Base-by-base conservation (phyloP, 441 rosid genomes). In the Biscutella laevigata region DNA sequence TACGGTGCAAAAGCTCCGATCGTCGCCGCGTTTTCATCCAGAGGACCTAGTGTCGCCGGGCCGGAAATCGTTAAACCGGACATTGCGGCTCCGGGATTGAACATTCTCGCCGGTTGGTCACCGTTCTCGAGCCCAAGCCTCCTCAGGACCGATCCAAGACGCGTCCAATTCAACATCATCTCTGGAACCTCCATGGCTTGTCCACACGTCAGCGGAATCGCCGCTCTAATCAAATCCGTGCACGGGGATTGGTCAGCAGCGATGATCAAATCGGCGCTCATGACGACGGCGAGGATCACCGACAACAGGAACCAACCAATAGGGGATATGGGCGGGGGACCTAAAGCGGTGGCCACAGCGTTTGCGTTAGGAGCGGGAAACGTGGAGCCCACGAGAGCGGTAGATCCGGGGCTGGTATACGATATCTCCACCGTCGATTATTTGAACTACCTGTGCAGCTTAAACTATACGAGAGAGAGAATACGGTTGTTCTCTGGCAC, bases 121-220 rank as follows among this genome's bases (percentile, higher is more conserved):
- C 70, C 80, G 1, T 35, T 20, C 24, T 30, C 53, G 13, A 64
- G 74, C 57, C 83, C 82, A 4, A 74, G 71, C 8, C 41, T 38
- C 16, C 62, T 75, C 9, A 48, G 24, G 16, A 61, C 44, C 1
- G 89, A 82, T 33, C 59, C 70, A 19, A 71, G 89, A 49, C 63
- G 78, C 0, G 80, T 77, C 17, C 8, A 41, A 2, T 83, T 77
- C 77, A 80, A 77, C 51, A 69, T 83, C 12, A 34, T 73, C n/a
- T 80, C 86, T 0, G 90, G 86, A 32, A 83, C 86, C 1, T 83
- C 86, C 7, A 83, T 83, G 86, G 64, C 86, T 4, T 83, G 90
- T 60, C 90, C 86, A 2, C 90, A 83, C 45, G 57, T 77, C 15
- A 72, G 75, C 33, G 90, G 90, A 57, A 57, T 80, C 3, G 86